Conservation (phyloP, 140 eudicot genomes). For the Erigeron philadelphicus region DNA sequence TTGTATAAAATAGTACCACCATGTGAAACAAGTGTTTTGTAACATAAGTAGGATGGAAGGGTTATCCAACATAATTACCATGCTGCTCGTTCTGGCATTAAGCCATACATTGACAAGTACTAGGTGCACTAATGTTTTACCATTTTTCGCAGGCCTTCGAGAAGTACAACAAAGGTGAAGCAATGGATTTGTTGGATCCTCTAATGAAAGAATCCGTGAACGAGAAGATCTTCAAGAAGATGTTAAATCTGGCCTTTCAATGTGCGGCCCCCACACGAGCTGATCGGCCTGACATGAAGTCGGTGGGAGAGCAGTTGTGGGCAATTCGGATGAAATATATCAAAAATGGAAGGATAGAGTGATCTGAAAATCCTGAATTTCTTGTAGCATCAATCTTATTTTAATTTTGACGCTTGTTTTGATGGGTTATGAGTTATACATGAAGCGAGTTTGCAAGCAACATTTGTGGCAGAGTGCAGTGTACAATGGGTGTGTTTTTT, state of each 20-base stretch:
- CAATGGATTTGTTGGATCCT: slow-evolving; percentile 67
- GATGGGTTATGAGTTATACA: slow-evolving; percentile 14
- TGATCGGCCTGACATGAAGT: slow-evolving; percentile 88
- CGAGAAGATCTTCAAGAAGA: slow-evolving; percentile 45
- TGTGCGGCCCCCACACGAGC: slow-evolving; percentile 85
- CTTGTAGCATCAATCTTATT: slow-evolving; percentile 22
- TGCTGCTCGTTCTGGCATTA: neutral
- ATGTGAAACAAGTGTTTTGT: neutral
- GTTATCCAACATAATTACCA: too few relatives aligned
- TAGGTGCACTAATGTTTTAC: slow-evolving; percentile 4
- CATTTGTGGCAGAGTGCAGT: slow-evolving; percentile 22
- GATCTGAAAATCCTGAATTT: slow-evolving; percentile 11
- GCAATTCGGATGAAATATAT: slow-evolving; percentile 69
- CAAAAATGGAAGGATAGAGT: slow-evolving; percentile 40
- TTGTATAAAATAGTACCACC: neutral
- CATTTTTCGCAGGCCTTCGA: slow-evolving; percentile 52
- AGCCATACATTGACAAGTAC: slow-evolving; percentile 15
- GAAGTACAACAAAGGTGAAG: slow-evolving; percentile 54
- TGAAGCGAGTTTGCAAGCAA: slow-evolving; percentile 14
- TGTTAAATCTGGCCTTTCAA: slow-evolving; percentile 68
- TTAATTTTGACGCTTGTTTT: slow-evolving; percentile 17
- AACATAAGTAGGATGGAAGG: too few relatives aligned
- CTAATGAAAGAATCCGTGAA: slow-evolving; percentile 52
- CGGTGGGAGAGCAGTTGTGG: slow-evolving; percentile 85
- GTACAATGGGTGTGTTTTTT: slow-evolving; percentile 27